phyloP scores from a whole-genome alignment of 768 basidiomycete species.

The Candolleomyces aberdarensis region DNA sequence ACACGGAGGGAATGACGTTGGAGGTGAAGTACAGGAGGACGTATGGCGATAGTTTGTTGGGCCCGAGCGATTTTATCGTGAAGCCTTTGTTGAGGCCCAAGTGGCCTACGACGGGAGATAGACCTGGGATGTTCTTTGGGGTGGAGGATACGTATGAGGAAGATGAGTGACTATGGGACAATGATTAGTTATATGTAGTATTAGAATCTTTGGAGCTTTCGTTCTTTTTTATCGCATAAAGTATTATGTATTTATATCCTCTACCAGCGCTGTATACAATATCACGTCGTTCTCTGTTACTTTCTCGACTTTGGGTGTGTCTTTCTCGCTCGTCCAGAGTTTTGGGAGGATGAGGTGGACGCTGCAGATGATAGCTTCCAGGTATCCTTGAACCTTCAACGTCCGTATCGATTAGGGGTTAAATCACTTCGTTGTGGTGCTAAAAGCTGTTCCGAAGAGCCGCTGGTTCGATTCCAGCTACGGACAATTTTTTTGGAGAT shows the following conservation, averaged over 20 bases:
- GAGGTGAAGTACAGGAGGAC: not conserved
- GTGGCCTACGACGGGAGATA: not conserved
- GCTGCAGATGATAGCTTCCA: too few relatives aligned
- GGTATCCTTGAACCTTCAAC: too few relatives aligned
- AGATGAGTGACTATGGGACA: not conserved
- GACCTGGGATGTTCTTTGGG: not conserved
- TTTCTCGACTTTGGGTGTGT: too few relatives aligned
- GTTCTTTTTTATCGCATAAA: not conserved
- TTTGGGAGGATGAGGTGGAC: too few relatives aligned
- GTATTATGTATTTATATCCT: too few relatives aligned
- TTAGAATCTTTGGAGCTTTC: not conserved
- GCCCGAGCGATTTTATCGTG: not conserved
- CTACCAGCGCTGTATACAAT: too few relatives aligned
- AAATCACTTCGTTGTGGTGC: constrained; percentile 31
- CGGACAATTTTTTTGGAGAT: constrained; percentile 18
- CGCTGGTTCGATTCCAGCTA: constrained; percentile 33
- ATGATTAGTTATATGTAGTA: too few relatives aligned
- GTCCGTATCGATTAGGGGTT: constrained; percentile 32
- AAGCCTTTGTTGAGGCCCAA: not conserved
- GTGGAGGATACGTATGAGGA: not conserved
- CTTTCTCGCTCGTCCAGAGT: too few relatives aligned
- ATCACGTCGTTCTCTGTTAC: too few relatives aligned
- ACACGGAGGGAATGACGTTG: not conserved
- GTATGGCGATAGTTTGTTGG: not conserved
- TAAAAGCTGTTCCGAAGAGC: constrained; percentile 20